Conservation (phyloP, 306 rosid genomes). For the Fragaria iinumae region DNA sequence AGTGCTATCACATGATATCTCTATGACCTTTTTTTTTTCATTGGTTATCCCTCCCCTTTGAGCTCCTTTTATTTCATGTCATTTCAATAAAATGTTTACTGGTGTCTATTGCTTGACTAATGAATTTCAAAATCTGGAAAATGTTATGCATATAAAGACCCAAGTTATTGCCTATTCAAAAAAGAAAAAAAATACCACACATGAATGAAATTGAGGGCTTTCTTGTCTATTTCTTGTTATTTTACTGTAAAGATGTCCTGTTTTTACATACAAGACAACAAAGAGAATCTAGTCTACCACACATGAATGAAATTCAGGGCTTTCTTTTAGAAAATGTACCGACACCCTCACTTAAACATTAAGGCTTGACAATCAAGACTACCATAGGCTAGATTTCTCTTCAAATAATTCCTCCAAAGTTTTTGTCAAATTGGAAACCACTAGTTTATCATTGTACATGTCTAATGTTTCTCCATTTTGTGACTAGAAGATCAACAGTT, state of each 20-base stretch:
- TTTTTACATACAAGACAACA: background rate
- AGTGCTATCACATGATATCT: background rate
- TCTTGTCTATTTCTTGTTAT: no score
- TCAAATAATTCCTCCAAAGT: no score
- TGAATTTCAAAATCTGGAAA: background rate
- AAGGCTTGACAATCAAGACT: background rate
- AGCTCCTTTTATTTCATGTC: background rate
- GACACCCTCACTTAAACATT: background rate
- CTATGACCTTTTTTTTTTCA: background rate
- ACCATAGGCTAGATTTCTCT: background rate
- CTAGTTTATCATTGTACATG: no score
- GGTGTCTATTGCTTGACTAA: background rate
- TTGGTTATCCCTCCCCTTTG: conserved; percentile 9
- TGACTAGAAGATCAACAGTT: no score
- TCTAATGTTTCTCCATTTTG: no score
- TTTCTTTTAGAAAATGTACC: no score
- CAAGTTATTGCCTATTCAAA: no score
- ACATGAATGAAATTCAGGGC: background rate
- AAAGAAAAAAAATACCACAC: no score
- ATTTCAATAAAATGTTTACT: background rate
- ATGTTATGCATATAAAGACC: background rate
- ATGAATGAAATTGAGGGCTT: no score
- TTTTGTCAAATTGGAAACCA: no score
- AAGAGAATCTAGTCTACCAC: background rate
- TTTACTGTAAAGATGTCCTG: background rate